Evolutionary conservation across 345 rosid species (phyloP), one percentile per base, ranked within the genome.

Genomic region (Eucalyptus curtisii): DNA sequence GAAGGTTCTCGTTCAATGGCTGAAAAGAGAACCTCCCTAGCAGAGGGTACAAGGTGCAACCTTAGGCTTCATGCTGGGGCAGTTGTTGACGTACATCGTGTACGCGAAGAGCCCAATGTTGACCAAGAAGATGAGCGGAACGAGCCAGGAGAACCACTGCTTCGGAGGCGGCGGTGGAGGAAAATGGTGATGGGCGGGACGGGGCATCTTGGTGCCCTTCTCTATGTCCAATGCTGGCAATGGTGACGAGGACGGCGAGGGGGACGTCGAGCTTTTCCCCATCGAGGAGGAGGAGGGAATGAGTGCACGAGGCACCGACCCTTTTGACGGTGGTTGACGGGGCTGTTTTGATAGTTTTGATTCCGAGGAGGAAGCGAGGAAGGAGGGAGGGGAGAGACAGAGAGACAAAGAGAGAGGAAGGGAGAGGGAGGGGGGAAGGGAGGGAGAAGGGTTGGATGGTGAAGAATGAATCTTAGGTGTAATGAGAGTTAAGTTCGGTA

Each of bases 61-160:
- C 33, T 49, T 37, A 12, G 71, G 88, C 33, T 89, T 44, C n/a
- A 17, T 81, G 19, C 81, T 24, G 55, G 99, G 98, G 80, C 98
- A 97, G 88, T 97, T 89, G 49, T 97, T 95, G 48, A 92, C 82
- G 82, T 95, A 92, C 99, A 97, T 95, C n/a, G 94, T 90, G 90
- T 87, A 88, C 19, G 89, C 89, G 89, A 97, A 96, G 85, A 92
- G 57, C 37, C 89, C 89, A 44, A 92, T 47, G 59, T 96, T 90
- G 57, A 90, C 94, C 42, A 91, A 53, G 42, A 94, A 93, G 57
- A 95, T 94, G 86, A 94, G 88, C 9, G 98, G 97, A 88, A 93
- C 90, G 49, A 97, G 93, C 99, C 99, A 96, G 10, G 97, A 86
- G 59, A 80, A 61, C 97, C 97, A 96, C 88, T 92, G 95, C 88